These are phyloP conservation scores for Phalaenopsis hybrid DNA, from an alignment of 116 monocot genomes.

Conservation along the genomic window DNA sequence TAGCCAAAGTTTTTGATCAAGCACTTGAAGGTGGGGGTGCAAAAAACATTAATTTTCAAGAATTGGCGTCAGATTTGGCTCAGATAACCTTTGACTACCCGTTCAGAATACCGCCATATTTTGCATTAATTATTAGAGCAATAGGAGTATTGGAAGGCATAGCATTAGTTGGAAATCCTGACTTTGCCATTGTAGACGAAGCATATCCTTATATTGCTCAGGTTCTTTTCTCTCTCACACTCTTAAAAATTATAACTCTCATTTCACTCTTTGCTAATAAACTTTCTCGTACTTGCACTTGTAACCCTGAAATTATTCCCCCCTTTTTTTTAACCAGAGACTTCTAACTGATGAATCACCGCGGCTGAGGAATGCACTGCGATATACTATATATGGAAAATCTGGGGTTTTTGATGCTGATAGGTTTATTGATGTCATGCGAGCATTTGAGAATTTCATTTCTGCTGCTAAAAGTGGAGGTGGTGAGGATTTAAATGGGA, in stretches of 20 bases:
- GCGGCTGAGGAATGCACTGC: slow-evolving; percentile 66
- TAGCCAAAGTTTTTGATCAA: slow-evolving; percentile 99
- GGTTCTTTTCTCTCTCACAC: slow-evolving; percentile 30
- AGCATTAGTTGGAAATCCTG: slow-evolving; percentile 91
- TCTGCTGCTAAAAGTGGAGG: slow-evolving; percentile 97
- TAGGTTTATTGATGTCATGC: slow-evolving; percentile 99
- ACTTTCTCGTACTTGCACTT: background rate
- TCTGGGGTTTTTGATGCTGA: slow-evolving; percentile 94
- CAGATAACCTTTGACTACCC: slow-evolving; percentile 98
- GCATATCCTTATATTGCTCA: slow-evolving; percentile 99
- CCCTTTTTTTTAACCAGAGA: slow-evolving; percentile 42
- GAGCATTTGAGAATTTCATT: slow-evolving; percentile 96
- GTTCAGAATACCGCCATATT: slow-evolving; percentile 97
- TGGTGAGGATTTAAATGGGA: slow-evolving; percentile 74
- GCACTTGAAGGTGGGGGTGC: slow-evolving; percentile 98
- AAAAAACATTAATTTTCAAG: slow-evolving; percentile 97
- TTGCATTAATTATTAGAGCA: slow-evolving; percentile 97
- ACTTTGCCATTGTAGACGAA: slow-evolving; percentile 97
- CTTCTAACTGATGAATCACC: slow-evolving; percentile 97
- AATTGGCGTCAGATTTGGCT: slow-evolving; percentile 90
- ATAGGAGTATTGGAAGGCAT: slow-evolving; percentile 98
- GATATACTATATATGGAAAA: slow-evolving; percentile 96
- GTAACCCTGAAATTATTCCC: background rate
- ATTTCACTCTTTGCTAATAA: background rate
- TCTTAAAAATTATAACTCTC: background rate